Percentiles rank a stretch among this genome's conserved stretches.
Conservation (phyloP, 768 basidiomycete species). For the Podaxis sp. region DNA sequence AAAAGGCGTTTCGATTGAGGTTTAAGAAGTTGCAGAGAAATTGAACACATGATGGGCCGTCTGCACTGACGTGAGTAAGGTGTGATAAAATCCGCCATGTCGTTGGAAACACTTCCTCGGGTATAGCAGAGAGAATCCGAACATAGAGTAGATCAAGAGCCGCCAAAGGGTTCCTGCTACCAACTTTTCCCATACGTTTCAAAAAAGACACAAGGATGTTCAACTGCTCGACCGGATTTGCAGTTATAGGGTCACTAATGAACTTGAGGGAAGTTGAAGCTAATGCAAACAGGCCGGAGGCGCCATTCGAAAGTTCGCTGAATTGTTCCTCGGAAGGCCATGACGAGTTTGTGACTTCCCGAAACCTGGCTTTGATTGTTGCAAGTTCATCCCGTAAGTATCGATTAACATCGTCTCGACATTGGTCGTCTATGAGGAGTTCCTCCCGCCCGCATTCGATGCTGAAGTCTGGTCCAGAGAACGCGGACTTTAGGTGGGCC, state of each 20-base stretch:
- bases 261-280: neutral
- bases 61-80: neutral
- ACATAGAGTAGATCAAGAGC: conserved; percentile 9
- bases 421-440: neutral
- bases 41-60: too few relatives aligned
- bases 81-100: conserved; percentile 1
- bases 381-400: neutral
- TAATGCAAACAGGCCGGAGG: neutral
- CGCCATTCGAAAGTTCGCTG: neutral
- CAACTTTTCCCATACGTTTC: neutral
- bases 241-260: neutral
- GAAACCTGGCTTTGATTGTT: neutral
- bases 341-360: neutral
- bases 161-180: neutral
- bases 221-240: neutral
- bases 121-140: neutral
- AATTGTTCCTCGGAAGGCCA: neutral
- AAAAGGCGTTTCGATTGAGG: neutral
- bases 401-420: neutral
- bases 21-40: too few relatives aligned
- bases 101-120: neutral
- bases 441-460: neutral
- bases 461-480: neutral
- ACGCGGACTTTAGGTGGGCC: neutral
- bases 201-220: neutral